phyloP scores from a whole-genome alignment of 1,284 basidiomycete genomes.

The Psilocybe mexicana region DNA sequence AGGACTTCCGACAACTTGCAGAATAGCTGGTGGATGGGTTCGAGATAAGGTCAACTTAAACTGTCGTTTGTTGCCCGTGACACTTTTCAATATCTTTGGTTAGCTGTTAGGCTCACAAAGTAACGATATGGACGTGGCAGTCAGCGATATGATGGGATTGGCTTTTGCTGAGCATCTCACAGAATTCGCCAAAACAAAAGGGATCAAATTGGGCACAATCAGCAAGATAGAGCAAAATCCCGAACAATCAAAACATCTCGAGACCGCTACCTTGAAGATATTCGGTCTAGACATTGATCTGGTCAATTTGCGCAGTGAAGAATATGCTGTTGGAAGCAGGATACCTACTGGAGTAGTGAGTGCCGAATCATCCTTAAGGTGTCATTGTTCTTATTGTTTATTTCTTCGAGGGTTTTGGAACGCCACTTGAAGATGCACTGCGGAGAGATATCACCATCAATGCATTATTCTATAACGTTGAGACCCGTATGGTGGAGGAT shows the following conservation, averaged over 20 bases:
- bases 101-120: conserved; percentile 85
- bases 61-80: background rate
- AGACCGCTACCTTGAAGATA: conserved; percentile 90
- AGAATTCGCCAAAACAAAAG: conserved; percentile 58
- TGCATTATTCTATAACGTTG: conserved; percentile 95
- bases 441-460: conserved; percentile 96
- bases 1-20: conserved; percentile 64
- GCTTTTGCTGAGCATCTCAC: conserved; percentile 86
- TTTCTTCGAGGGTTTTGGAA: conserved; percentile 77
- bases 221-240: conserved; percentile 92
- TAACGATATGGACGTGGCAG: conserved; percentile 93
- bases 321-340: conserved; percentile 84
- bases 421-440: conserved; percentile 89
- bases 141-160: conserved; percentile 88
- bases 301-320: conserved; percentile 93
- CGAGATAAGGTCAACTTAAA: conserved; percentile 81
- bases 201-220: conserved; percentile 61
- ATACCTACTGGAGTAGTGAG: conserved; percentile 88
- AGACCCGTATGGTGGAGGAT: conserved; percentile 89
- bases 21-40: conserved; percentile 96
- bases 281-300: conserved; percentile 90
- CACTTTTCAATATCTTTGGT: background rate
- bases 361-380: conserved; percentile 12
- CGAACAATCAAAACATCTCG: conserved; percentile 97
- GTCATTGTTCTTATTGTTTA: background rate